phyloP scores from a whole-genome alignment of 139 green algal species.

The Mesostigma viride region DNA sequence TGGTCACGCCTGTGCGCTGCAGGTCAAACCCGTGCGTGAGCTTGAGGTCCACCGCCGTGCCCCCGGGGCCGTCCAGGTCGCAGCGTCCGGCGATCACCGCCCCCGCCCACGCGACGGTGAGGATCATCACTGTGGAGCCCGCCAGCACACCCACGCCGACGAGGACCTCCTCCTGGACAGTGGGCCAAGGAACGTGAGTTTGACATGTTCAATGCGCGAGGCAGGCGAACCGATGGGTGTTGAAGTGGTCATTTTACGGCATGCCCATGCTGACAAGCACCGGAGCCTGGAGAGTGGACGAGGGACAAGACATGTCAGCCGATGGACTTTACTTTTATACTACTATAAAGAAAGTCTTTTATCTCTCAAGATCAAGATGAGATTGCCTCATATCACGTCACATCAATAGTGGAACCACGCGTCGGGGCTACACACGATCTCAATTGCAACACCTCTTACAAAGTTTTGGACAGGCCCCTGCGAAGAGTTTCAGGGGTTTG shows the following conservation, averaged over 20 bases:
- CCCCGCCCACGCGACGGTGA: constrained; percentile 47
- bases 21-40: constrained; percentile 23
- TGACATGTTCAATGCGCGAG: background rate
- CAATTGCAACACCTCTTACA: too few relatives aligned
- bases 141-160: constrained; percentile 47
- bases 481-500: too few relatives aligned
- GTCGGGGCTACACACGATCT: too few relatives aligned
- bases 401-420: too few relatives aligned
- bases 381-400: too few relatives aligned
- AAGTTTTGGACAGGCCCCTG: too few relatives aligned
- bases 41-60: constrained; percentile 23
- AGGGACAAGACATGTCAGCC: background rate
- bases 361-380: too few relatives aligned
- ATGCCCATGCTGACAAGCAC: background rate
- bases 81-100: constrained; percentile 36
- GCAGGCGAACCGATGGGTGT: background rate
- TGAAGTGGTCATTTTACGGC: background rate
- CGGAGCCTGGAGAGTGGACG: background rate
- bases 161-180: constrained; percentile 29
- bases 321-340: background rate
- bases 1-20: constrained; percentile 25
- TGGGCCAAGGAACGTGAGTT: background rate
- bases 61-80: constrained; percentile 32
- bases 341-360: too few relatives aligned
- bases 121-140: constrained; percentile 48